A percentile compares a stretch with the other conserved stretches of the same genome.
These are phyloP conservation scores for Saccharomyces hybrid DNA, from an alignment of 1,139 yeast species.

Conservation along the genomic window DNA sequence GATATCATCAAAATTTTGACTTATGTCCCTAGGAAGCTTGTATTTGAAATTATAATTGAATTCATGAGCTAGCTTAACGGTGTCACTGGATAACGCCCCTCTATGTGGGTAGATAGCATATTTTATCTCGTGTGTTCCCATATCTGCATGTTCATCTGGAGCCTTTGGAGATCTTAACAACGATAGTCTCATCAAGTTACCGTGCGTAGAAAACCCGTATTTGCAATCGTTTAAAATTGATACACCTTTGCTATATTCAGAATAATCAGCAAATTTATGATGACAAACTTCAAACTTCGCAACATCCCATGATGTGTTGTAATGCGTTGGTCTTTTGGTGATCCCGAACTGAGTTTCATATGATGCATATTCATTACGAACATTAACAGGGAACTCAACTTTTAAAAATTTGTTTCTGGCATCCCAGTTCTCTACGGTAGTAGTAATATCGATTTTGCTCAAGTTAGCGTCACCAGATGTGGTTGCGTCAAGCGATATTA, in stretches of 20 bases:
- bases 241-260: slow-evolving; percentile 82
- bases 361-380: slow-evolving; percentile 65
- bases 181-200: slow-evolving; percentile 78
- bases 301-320: slow-evolving; percentile 89
- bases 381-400: slow-evolving; percentile 88
- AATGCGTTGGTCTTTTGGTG: slow-evolving; percentile 88
- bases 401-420: slow-evolving; percentile 83
- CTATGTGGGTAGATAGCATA: slow-evolving; percentile 80
- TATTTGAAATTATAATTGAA: slow-evolving; percentile 55
- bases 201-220: slow-evolving; percentile 89
- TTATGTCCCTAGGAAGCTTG: slow-evolving; percentile 46
- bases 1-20: slow-evolving; percentile 66
- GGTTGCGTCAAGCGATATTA: slow-evolving; percentile 63
- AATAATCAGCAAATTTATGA: slow-evolving; percentile 87
- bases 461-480: slow-evolving; percentile 30
- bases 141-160: slow-evolving; percentile 92
- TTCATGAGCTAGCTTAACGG: slow-evolving; percentile 69
- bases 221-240: slow-evolving; percentile 76
- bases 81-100: slow-evolving; percentile 54
- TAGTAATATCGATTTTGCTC: slow-evolving; percentile 45
- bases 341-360: slow-evolving; percentile 93
- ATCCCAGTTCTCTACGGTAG: slow-evolving; percentile 68
- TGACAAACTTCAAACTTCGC: slow-evolving; percentile 96
- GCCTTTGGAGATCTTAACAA: slow-evolving; percentile 79
- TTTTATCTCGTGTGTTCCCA: slow-evolving; percentile 78